Evolutionary conservation across 2,329 filamentous ascomycete species (phyloP).

Genomic region (Talaromyces sp.): DNA sequence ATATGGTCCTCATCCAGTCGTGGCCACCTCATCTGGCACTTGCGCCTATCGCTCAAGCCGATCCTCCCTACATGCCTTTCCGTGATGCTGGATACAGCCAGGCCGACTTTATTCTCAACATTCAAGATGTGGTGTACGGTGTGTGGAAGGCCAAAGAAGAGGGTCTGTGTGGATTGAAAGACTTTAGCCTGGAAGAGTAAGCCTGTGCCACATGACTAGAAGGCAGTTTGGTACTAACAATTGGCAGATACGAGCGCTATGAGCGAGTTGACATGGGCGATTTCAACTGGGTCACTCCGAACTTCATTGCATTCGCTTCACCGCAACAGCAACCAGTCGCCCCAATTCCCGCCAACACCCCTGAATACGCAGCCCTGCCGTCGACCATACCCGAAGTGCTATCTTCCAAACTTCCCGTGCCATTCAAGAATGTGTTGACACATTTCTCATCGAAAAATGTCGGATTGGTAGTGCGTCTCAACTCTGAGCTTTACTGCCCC

Average conservation of each 20-base stretch:
- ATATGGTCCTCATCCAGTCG: slow-evolving; percentile 97
- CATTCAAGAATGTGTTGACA: slow-evolving; percentile 91
- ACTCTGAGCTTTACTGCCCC: slow-evolving; percentile 91
- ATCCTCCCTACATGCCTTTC: slow-evolving; percentile 98
- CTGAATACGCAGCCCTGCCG: slow-evolving; percentile 69
- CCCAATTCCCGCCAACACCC: slow-evolving; percentile 66
- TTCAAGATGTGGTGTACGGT: slow-evolving; percentile 96
- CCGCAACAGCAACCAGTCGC: slow-evolving; percentile 76
- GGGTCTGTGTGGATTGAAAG: slow-evolving; percentile 80
- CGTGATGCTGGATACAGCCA: slow-evolving; percentile 97
- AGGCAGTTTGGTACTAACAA: not conserved
- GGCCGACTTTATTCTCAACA: slow-evolving; percentile 89
- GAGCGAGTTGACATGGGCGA: slow-evolving; percentile 97
- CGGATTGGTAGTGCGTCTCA: slow-evolving; percentile 88
- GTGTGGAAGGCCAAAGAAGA: slow-evolving; percentile 99
- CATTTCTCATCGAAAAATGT: slow-evolving; percentile 87
- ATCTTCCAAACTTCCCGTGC: slow-evolving; percentile 64
- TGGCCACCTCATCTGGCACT: slow-evolving; percentile 96
- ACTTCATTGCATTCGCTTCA: slow-evolving; percentile 94
- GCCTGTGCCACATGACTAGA: slow-evolving; percentile 18
- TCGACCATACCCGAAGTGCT: slow-evolving; percentile 69
- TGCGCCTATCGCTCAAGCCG: slow-evolving; percentile 91
- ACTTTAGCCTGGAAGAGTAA: slow-evolving; percentile 88
- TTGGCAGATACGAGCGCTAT: slow-evolving; percentile 76
- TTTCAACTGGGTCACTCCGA: slow-evolving; percentile 98